These are phyloP conservation scores for Termitomyces sp. DNA, from an alignment of 768 basidiomycete species.

Conservation along the genomic window DNA sequence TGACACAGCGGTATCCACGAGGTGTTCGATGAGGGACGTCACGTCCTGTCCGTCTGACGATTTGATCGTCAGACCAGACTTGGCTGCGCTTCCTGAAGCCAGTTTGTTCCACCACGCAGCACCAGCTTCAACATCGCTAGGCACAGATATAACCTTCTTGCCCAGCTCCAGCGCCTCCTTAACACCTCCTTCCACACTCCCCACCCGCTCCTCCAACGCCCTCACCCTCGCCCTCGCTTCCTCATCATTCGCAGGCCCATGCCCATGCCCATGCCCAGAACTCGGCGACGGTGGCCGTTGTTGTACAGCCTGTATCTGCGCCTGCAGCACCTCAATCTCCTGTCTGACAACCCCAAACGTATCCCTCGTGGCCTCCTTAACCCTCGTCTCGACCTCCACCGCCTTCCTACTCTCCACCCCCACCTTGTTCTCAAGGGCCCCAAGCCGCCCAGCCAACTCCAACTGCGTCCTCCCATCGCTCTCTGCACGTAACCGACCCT, in stretches of 20 bases:
- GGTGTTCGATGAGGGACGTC: constrained; percentile 63
- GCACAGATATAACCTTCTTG: constrained; percentile 40
- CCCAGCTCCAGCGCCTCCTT: constrained; percentile 72
- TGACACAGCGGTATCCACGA: constrained; percentile 76
- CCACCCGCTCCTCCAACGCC: constrained; percentile 61
- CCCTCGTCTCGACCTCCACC: constrained; percentile 51
- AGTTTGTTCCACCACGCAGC: constrained; percentile 75
- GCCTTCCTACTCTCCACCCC: constrained; percentile 34
- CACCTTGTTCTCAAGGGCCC: constrained; percentile 53
- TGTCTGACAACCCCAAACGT: constrained; percentile 48
- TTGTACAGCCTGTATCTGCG: constrained; percentile 32
- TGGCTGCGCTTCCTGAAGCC: constrained; percentile 37
- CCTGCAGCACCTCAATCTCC: constrained; percentile 53
- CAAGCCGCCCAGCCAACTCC: constrained; percentile 54
- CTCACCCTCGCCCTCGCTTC: constrained; percentile 54
- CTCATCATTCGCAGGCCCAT: constrained; percentile 39
- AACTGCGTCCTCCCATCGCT: constrained; percentile 46
- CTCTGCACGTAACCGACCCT: constrained; percentile 47
- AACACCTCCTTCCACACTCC: constrained; percentile 56
- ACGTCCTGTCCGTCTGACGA: constrained; percentile 71
- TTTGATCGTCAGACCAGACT: constrained; percentile 59
- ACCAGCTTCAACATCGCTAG: constrained; percentile 29
- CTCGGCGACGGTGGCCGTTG: constrained; percentile 18
- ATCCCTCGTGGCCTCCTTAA: constrained; percentile 40
- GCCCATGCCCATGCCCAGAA: constrained; percentile 11